Percentiles rank a stretch among this genome's conserved stretches.
phyloP scores from a whole-genome alignment of 768 basidiomycete species.

The Mycena olivaceomarginata region DNA sequence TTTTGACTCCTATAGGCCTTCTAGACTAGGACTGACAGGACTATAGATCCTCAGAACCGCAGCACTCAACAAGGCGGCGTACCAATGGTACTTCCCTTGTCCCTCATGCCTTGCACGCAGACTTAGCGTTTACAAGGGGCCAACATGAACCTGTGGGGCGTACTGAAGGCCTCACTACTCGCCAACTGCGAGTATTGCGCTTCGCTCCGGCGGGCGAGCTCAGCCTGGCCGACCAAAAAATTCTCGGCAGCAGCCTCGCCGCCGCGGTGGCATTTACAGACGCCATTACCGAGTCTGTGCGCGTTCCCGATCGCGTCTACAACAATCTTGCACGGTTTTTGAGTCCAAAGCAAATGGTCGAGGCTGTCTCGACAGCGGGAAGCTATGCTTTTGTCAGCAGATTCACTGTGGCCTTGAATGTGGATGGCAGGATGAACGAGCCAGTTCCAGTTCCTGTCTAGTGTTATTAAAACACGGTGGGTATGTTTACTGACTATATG shows the following conservation, averaged over 20 bases:
- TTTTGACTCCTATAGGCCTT: background rate
- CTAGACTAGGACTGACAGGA: background rate
- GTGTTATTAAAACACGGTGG: background rate
- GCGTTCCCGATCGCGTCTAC: slow-evolving; percentile 50
- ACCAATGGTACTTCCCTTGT: slow-evolving; percentile 50
- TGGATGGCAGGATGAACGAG: slow-evolving; percentile 53
- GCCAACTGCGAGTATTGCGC: slow-evolving; percentile 52
- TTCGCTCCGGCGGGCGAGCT: slow-evolving; percentile 42
- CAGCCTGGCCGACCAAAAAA: slow-evolving; percentile 34
- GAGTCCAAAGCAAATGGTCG: slow-evolving; percentile 51
- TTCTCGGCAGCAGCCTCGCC: slow-evolving; percentile 49
- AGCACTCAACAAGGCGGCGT: slow-evolving; percentile 52
- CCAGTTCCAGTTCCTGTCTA: slow-evolving; percentile 50
- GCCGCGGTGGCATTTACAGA: slow-evolving; percentile 54
- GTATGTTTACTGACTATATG: background rate
- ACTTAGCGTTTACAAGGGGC: slow-evolving; percentile 44
- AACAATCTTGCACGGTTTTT: slow-evolving; percentile 47
- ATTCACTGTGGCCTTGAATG: slow-evolving; percentile 51
- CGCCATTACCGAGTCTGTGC: slow-evolving; percentile 50
- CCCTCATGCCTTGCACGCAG: background rate
- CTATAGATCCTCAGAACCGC: slow-evolving; percentile 54
- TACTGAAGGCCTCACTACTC: slow-evolving; percentile 53
- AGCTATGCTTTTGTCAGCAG: slow-evolving; percentile 56
- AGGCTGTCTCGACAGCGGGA: slow-evolving; percentile 52
- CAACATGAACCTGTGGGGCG: slow-evolving; percentile 58